These are phyloP conservation scores for Metschnikowia dekortorum DNA, from an alignment of 805 yeast species.

Conservation along the genomic window DNA sequence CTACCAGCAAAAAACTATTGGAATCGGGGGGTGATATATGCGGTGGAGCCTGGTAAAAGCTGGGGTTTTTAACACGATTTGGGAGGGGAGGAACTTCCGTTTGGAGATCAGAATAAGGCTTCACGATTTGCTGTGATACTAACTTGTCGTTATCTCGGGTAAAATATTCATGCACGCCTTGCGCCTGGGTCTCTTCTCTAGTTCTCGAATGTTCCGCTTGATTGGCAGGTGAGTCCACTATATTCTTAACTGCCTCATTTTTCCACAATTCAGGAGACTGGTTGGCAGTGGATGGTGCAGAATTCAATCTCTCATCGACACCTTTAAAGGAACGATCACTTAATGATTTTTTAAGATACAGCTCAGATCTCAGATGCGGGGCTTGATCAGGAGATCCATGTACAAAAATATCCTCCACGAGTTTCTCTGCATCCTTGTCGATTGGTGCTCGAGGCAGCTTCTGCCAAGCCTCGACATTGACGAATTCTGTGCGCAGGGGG, in stretches of 20 bases:
- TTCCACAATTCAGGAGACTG: conserved; percentile 1
- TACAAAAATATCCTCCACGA: conserved; percentile 41
- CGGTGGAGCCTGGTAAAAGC: neutral
- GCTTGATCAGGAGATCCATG: neutral
- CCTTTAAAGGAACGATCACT: neutral
- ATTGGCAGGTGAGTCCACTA: neutral
- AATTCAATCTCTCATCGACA: neutral
- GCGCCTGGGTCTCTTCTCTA: neutral
- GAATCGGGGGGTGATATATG: neutral
- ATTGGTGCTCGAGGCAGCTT: conserved; percentile 16
- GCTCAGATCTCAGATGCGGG: neutral
- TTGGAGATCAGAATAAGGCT: neutral
- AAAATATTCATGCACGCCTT: neutral
- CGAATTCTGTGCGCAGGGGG: neutral
- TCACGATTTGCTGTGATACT: neutral
- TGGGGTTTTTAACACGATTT: neutral
- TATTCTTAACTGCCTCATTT: neutral
- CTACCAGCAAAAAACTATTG: neutral
- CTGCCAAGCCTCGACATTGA: conserved; percentile 35
- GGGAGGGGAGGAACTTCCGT: neutral
- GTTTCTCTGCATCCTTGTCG: conserved; percentile 30
- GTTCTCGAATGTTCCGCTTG: neutral
- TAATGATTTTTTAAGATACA: neutral
- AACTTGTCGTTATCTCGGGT: neutral
- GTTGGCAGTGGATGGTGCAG: neutral